phyloP scores from a whole-genome alignment of 768 basidiomycete genomes.

The Xanthoconium purpureum region DNA sequence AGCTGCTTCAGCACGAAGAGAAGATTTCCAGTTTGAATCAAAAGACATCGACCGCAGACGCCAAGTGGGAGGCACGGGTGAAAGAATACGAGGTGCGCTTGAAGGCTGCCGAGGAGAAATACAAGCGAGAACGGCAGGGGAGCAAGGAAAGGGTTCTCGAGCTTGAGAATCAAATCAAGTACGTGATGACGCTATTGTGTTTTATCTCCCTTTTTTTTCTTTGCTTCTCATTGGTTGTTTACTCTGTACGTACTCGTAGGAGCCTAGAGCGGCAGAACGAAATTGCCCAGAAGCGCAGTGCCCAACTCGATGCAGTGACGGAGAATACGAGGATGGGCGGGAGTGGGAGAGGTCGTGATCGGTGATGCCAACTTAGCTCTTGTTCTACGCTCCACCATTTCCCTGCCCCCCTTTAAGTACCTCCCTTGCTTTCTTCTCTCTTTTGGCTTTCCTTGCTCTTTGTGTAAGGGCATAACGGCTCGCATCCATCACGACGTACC shows the following conservation, averaged over 20 bases:
- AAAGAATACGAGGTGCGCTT: conserved; percentile 84
- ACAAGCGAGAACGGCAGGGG: conserved; percentile 92
- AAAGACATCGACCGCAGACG: conserved; percentile 69
- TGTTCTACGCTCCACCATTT: neutral
- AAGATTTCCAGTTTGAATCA: conserved; percentile 71
- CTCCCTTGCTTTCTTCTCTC: neutral
- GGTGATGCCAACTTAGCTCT: conserved; percentile 8
- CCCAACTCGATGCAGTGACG: conserved; percentile 33
- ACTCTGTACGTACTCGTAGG: conserved; percentile 36
- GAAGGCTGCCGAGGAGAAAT: conserved; percentile 83
- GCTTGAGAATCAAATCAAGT: conserved; percentile 73
- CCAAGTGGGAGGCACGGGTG: conserved; percentile 94
- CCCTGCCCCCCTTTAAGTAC: too few species aligned
- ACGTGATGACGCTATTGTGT: conserved; percentile 38
- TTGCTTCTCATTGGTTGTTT: neutral
- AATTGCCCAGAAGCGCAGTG: conserved; percentile 67
- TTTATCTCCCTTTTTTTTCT: neutral
- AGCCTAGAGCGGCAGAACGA: conserved; percentile 75
- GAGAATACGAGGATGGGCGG: conserved; percentile 23
- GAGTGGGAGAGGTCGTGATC: conserved; percentile 18
- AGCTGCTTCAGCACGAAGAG: conserved; percentile 80
- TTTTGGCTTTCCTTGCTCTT: conserved; percentile 11
- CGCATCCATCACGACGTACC: conserved; percentile 11
- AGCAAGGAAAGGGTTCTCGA: conserved; percentile 81
- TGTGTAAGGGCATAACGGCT: conserved; percentile 2